Evolutionary conservation across 805 yeast genomes (phyloP).

Genomic region (Cyberlindnera maritima): DNA sequence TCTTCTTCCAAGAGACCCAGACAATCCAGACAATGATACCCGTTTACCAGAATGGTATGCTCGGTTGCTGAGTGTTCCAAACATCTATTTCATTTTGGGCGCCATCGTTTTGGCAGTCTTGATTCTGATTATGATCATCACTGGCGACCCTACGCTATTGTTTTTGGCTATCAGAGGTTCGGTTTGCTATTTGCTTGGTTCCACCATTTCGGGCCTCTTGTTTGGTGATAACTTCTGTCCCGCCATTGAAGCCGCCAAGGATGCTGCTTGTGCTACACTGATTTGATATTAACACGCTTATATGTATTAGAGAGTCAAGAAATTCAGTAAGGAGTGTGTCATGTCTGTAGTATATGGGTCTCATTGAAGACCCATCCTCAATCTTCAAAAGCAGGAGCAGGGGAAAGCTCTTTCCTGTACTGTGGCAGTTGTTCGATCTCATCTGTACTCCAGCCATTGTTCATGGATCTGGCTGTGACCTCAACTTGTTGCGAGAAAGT

Average conservation of each 20-base stretch:
- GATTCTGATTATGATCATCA: slow-evolving; percentile 8
- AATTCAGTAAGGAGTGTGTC: too few relatives aligned
- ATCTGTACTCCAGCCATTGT: background rate
- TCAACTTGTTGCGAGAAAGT: background rate
- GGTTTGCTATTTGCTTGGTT: slow-evolving; percentile 22
- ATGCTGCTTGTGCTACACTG: too few relatives aligned
- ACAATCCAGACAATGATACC: background rate
- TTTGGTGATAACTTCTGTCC: slow-evolving; percentile 25
- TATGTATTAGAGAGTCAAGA: too few relatives aligned
- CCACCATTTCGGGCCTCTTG: background rate
- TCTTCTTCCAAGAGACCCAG: slow-evolving; percentile 7
- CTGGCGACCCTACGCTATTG: slow-evolving; percentile 22
- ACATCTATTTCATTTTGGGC: slow-evolving; percentile 1
- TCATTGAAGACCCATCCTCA: background rate
- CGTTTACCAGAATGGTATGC: background rate
- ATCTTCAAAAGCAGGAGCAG: background rate
- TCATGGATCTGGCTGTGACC: background rate
- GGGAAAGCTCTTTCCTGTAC: background rate
- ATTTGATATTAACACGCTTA: too few relatives aligned
- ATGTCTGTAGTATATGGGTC: background rate
- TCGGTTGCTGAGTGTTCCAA: background rate
- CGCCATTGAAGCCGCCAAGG: background rate
- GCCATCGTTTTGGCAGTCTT: slow-evolving; percentile 7
- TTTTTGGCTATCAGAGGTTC: slow-evolving; percentile 17
- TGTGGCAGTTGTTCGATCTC: background rate